Conservation (phyloP, 2,329 filamentous ascomycete species). For the Aspergillus floridensis region DNA sequence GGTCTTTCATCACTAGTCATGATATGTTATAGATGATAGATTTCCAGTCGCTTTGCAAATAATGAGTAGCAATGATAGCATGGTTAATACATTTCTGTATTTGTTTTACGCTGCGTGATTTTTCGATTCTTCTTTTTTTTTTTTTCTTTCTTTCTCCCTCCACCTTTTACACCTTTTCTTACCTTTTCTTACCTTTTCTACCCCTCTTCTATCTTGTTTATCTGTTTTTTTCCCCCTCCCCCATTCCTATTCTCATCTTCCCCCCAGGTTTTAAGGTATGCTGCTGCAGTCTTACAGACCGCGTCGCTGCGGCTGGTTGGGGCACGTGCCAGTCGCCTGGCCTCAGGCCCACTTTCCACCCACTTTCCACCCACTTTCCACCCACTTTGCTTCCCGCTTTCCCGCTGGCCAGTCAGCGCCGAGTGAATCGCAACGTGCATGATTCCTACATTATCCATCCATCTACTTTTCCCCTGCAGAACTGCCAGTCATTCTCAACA, state of each 20-base stretch:
- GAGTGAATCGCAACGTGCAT: conserved; percentile 17
- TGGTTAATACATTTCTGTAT: neutral
- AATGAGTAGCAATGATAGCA: conserved; percentile 13
- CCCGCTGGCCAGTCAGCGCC: conserved; percentile 13
- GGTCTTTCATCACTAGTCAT: neutral
- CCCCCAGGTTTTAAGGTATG: neutral
- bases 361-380: neutral
- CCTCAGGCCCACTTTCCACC: neutral
- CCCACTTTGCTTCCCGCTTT: neutral
- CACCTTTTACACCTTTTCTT: neutral
- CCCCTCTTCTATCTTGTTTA: neutral
- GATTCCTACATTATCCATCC: neutral
- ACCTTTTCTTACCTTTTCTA: too few species aligned
- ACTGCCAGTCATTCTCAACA: neutral
- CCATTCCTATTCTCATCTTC: neutral
- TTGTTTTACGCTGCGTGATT: too few species aligned
- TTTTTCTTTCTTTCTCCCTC: neutral
- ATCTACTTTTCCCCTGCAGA: neutral
- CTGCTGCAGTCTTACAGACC: too few species aligned
- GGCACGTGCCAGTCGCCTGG: neutral
- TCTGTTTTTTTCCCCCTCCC: neutral
- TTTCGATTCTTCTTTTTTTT: too few species aligned
- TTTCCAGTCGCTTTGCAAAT: conserved; percentile 4
- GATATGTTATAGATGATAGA: conserved; percentile 17
- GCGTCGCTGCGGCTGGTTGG: neutral